These are phyloP conservation scores for Cytospora piceicola DNA, from an alignment of 2,329 filamentous ascomycete genomes.

Conservation along the genomic window DNA sequence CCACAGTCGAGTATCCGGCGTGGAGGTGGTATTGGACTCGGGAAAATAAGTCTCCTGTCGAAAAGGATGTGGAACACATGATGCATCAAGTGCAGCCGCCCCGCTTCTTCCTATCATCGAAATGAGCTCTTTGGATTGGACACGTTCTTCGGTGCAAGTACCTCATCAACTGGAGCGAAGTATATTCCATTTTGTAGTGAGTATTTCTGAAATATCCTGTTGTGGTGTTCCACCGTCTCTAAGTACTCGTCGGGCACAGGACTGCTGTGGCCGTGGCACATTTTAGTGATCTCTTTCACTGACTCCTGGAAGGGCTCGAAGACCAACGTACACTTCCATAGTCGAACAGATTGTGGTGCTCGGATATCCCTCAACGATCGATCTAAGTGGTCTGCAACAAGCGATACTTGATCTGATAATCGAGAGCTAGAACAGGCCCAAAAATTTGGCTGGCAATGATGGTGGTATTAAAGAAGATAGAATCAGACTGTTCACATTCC, in stretches of 20 bases:
- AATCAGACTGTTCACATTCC: neutral
- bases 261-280: slow-evolving; percentile 42
- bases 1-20: slow-evolving; percentile 72
- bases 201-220: slow-evolving; percentile 69
- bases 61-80: slow-evolving; percentile 66
- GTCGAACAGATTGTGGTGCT: neutral
- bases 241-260: slow-evolving; percentile 62
- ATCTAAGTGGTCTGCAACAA: neutral
- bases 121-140: slow-evolving; percentile 27
- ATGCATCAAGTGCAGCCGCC: slow-evolving; percentile 67
- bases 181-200: slow-evolving; percentile 67
- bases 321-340: slow-evolving; percentile 12
- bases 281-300: neutral
- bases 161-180: slow-evolving; percentile 73
- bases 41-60: slow-evolving; percentile 70
- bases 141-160: slow-evolving; percentile 38
- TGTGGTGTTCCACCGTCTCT: slow-evolving; percentile 63
- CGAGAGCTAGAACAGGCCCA: neutral
- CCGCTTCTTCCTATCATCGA: slow-evolving; percentile 63
- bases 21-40: slow-evolving; percentile 59
- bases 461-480: neutral
- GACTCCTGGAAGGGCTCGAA: neutral
- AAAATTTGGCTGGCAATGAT: slow-evolving; percentile 8
- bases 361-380: neutral
- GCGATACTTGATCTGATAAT: neutral